Percentiles rank a stretch among this genome's conserved stretches.
Conservation (phyloP, 331 rosid species). For the Quercus lobata region DNA sequence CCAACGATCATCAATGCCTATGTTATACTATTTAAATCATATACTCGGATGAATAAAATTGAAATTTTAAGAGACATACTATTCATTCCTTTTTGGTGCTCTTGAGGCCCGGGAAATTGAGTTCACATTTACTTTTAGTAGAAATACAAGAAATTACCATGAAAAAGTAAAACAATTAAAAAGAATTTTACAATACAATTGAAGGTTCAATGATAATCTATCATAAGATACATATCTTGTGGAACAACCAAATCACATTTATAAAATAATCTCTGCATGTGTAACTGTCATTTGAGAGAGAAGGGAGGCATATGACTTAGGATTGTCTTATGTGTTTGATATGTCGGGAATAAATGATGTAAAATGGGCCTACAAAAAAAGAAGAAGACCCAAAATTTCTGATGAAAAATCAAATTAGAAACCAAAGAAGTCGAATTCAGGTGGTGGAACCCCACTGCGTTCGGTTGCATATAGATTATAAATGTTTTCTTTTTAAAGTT, state of each 20-base stretch:
- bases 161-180: not conserved
- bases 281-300: not conserved
- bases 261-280: no score
- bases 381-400: not conserved
- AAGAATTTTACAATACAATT: no score
- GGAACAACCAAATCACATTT: conserved; percentile 30
- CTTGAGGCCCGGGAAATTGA: no score
- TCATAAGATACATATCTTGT: conserved; percentile 27
- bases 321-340: conserved; percentile 22
- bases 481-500: not conserved
- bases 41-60: no score
- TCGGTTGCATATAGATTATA: not conserved
- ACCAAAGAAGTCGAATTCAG: not conserved
- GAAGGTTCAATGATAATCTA: not conserved
- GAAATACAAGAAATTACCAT: not conserved
- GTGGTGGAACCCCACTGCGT: conserved; percentile 19
- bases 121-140: no score
- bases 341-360: conserved; percentile 58
- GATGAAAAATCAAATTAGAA: not conserved
- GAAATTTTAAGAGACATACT: no score
- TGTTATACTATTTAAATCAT: no score
- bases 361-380: conserved; percentile 33
- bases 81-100: no score
- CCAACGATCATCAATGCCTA: no score
- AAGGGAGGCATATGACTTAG: conserved; percentile 17